Evolutionary conservation across 2,329 filamentous ascomycete species (phyloP), one percentile per base, ranked within the genome.

Genomic region (Basipetospora chlamydospora): DNA sequence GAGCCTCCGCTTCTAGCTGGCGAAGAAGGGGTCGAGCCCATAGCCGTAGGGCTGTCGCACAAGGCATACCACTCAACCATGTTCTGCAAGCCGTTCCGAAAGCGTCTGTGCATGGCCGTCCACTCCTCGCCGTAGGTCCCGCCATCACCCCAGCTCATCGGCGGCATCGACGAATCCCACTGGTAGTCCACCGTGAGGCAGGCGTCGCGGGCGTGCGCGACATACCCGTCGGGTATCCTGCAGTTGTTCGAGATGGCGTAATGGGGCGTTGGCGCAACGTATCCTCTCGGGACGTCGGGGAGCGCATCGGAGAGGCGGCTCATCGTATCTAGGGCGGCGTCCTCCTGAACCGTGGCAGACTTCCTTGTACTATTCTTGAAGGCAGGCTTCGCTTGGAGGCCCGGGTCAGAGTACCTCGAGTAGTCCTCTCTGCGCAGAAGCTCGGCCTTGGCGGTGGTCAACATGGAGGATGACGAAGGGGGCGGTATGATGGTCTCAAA

Each of bases 111-210:
- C 90, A 98, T 96, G 3, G 76, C 67, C 21, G 84, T 81, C 90
- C 90, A 98, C 57, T 96, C 90, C 56, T 98, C 90, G 1, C 84
- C 86, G 47, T 84, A 82, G 29, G 79, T 70, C 26, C 88, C 90
- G 8, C 88, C 88, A 48, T 85, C 77, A 6, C 87, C 88, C 81
- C 90, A 96, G 43, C 77, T 66, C 29, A 84, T 67, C 0, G 82
- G 75, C 3, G 70, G 62, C 11, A 81, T 71, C 67, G 87, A 88
- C 41, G 87, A 95, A 51, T 98, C 87, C 88, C 90, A 98, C 47
- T 88, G 81, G 49, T 84, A 92, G 56, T 98, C 90, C n/a, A 95
- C 69, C 35, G 81, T 70, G 5, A 83, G 67, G 50, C 86, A 96
- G 10, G 80, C 75, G 51, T 96, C 85, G 42, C 86, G 74, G 7